Evolutionary conservation across 305 asterid species (phyloP), one percentile per base, ranked within the genome.

Genomic region (Plantago coronopus): DNA sequence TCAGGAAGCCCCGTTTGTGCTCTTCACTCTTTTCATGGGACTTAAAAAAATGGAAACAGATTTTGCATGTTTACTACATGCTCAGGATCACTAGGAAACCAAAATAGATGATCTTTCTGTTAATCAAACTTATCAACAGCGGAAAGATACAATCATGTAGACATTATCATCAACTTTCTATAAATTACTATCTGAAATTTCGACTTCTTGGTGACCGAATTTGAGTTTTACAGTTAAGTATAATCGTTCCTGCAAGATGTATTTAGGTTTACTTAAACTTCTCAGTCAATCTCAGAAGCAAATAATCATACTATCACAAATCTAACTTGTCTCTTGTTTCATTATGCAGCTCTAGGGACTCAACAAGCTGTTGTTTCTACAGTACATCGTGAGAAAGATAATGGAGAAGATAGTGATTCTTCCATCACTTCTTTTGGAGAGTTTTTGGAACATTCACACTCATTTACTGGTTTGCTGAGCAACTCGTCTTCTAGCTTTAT

Each of bases 401-500:
- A 73, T 66, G 72, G 72, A 56, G 78, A 65, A 49, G 81, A 71
- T 45, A 70, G 45, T 66, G 79, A 67, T 67, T 13, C 59, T 65
- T 70, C 75, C 73, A 69, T 71, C 43, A 50, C 69, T 69, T 68
- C 82, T 50, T 76, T 83, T 18, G 54, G 81, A 73, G 85, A 83
- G 68, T 83, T 72, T 73, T 73, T 86, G 79, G 75, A 79, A 61
- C 87, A 74, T 63, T 74, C 95, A 54, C 91, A 77, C 79, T 86
- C 95, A 16, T 81, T 62, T 55, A 71, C 76, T 0, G 91, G 86
- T 81, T 59, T 66, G 67, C 58, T 25, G 48, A 77, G 69, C 19
- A 61, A 68, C 50, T 72, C 21, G 11, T 22, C 15, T n/a, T 54
- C 37, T 17, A n/a, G 57, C 58, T 19, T 29, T 62, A 38, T 12